Evolutionary conservation across 495 filamentous ascomycete species (phyloP).

Genomic region (Durotheca rogersii): DNA sequence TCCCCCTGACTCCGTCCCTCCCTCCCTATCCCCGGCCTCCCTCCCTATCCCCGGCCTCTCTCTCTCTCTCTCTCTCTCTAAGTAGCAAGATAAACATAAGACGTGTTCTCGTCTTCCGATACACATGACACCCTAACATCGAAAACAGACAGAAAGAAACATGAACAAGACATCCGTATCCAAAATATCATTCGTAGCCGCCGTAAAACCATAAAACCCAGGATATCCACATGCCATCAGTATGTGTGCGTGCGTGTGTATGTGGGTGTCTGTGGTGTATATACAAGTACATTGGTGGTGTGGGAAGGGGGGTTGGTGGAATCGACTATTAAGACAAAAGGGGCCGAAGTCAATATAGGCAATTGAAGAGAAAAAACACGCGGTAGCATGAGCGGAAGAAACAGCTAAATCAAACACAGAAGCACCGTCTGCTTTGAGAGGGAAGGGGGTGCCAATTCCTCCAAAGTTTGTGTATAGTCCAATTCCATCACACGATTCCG

Average conservation of each 20-base stretch:
- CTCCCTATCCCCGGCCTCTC: background rate
- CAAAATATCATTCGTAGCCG: constrained; percentile 21
- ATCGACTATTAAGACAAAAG: constrained; percentile 3
- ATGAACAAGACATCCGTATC: constrained; percentile 2
- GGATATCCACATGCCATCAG: constrained; percentile 23
- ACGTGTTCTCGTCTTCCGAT: constrained; percentile 13
- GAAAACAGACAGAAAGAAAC: constrained; percentile 8
- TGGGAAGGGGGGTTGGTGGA: background rate
- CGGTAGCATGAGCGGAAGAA: too few species aligned
- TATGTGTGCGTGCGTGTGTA: constrained; percentile 4
- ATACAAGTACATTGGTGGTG: constrained; percentile 32
- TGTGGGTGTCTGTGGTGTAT: too few species aligned
- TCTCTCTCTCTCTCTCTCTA: background rate
- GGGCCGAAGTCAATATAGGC: constrained; percentile 15
- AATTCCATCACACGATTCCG: constrained; percentile 1
- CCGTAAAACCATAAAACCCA: constrained; percentile 23
- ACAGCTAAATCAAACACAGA: too few species aligned
- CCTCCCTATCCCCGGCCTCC: background rate
- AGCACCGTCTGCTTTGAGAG: too few species aligned
- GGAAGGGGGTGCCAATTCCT: constrained; percentile 17
- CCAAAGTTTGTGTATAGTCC: constrained; percentile 22
- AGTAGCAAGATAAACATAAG: constrained; percentile 4
- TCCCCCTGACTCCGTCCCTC: background rate
- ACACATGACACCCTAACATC: constrained; percentile 25
- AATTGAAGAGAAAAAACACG: constrained; percentile 1